These are phyloP conservation scores for Knoxdaviesia proteae DNA, from an alignment of 2,329 filamentous ascomycete species.

Conservation along the genomic window DNA sequence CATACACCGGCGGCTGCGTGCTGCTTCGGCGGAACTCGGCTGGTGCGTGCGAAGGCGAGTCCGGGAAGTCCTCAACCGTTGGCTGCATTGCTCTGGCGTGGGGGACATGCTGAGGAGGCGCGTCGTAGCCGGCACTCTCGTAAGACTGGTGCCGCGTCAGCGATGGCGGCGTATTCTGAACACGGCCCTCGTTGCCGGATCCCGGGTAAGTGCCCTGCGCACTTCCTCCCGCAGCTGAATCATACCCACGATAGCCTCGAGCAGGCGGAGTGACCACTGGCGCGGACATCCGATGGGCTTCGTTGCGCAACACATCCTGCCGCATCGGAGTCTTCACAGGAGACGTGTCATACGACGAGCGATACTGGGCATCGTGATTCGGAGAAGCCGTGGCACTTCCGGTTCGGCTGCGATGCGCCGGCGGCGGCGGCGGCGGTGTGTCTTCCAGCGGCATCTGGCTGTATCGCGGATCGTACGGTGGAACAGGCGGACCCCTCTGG, in stretches of 20 bases:
- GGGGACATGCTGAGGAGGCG: conserved; percentile 2
- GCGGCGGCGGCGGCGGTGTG: conserved; percentile 32
- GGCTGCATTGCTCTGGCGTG: conserved; percentile 34
- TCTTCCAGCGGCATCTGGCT: conserved; percentile 17
- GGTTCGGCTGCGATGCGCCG: conserved; percentile 24
- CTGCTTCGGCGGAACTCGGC: too few species aligned
- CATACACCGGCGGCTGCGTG: too few species aligned
- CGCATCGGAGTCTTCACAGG: conserved; percentile 29
- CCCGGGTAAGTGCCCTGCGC: too few species aligned
- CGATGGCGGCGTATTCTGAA: conserved; percentile 7
- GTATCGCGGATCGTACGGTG: conserved; percentile 32
- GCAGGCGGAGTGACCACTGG: too few species aligned
- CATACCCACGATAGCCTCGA: too few species aligned
- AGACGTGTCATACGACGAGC: conserved; percentile 17
- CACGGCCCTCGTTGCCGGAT: not conserved
- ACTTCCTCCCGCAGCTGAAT: too few species aligned
- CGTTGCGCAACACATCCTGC: conserved; percentile 34
- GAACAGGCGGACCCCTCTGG: conserved; percentile 15
- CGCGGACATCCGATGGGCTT: conserved; percentile 27
- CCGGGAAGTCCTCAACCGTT: conserved; percentile 42
- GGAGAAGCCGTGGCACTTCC: conserved; percentile 1
- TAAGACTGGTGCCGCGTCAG: conserved; percentile 28
- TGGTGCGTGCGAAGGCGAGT: conserved; percentile 16
- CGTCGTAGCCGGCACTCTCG: conserved; percentile 14
- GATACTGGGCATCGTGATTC: not conserved